phyloP scores from a whole-genome alignment of 2,329 filamentous ascomycete species.

The Paecilomyces niveus region DNA sequence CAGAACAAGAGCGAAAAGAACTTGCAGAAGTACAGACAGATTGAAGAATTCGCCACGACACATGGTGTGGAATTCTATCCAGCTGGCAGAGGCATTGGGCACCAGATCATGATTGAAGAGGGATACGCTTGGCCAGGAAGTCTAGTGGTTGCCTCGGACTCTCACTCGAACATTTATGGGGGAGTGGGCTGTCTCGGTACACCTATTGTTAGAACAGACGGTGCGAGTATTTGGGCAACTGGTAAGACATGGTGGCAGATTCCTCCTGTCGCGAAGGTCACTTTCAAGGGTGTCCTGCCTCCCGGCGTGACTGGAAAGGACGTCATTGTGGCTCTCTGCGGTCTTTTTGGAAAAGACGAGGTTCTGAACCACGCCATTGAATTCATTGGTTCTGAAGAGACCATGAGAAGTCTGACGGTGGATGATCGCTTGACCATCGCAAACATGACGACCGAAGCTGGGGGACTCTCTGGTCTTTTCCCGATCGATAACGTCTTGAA shows the following conservation, averaged over 20 bases:
- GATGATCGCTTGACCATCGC: constrained; percentile 62
- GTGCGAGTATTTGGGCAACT: constrained; percentile 78
- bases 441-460: constrained; percentile 82
- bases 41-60: constrained; percentile 71
- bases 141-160: constrained; percentile 64
- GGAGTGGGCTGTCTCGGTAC: constrained; percentile 71
- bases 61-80: constrained; percentile 74
- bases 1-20: constrained; percentile 75
- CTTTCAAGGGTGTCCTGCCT: constrained; percentile 66
- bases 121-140: constrained; percentile 81
- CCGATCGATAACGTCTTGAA: constrained; percentile 69
- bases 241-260: constrained; percentile 82
- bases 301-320: constrained; percentile 85
- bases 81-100: constrained; percentile 74
- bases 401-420: constrained; percentile 63
- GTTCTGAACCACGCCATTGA: constrained; percentile 89
- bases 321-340: constrained; percentile 82
- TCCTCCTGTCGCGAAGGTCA: constrained; percentile 75
- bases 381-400: constrained; percentile 74
- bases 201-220: constrained; percentile 79
- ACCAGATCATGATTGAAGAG: constrained; percentile 72
- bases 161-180: constrained; percentile 77
- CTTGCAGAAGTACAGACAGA: constrained; percentile 72
- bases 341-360: constrained; percentile 77
- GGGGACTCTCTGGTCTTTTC: constrained; percentile 66